Evolutionary conservation across 345 rosid species (phyloP), one percentile per base, ranked within the genome.

Genomic region (Eucalyptus curtisii): DNA sequence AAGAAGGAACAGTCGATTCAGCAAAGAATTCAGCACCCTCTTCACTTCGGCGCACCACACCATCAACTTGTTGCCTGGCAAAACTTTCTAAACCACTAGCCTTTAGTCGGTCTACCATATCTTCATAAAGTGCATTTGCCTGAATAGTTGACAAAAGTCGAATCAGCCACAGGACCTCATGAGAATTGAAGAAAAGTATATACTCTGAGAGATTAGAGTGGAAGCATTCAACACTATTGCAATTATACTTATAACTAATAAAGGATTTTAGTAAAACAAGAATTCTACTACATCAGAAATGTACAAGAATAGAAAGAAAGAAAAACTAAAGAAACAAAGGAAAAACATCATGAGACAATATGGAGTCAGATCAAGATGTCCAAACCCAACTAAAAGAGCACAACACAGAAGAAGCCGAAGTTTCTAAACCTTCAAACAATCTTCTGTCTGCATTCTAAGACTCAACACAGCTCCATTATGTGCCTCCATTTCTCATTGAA

Each of bases 31-130:
- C 98, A 14, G 99, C 97, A 86, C 99, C 99, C 88, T 95, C 99
- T 93, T 97, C 99, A 88, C 95, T 94, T 86, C 93, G 95, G 42
- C 98, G 97, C 37, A 98, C 99, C 88, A 98, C 93, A 68, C 99
- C 99, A 93, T 98, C 99, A 85, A 97, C 99, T 92, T 98, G 99
- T 92, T 95, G 95, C 89, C 91, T 91, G 87, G 99, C 99, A 89
- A 98, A 98, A 90, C 87, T 94, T 94, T 95, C 98, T 85, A 96
- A 93, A 88, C 98, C 99, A 87, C 94, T 98, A 79, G 97, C 99
- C 93, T 90, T 98, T 87, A 96, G 97, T 88, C 93, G 95, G 87
- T 95, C 96, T 89, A 96, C 81, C 98, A 95, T 95, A 87, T 98
- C 99, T 93, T 96, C 99, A 91, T 97, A 97, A 49, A 97, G 97